Evolutionary conservation across 164 flowering plant genomes (phyloP).

Genomic region (Vitis rupestris): DNA sequence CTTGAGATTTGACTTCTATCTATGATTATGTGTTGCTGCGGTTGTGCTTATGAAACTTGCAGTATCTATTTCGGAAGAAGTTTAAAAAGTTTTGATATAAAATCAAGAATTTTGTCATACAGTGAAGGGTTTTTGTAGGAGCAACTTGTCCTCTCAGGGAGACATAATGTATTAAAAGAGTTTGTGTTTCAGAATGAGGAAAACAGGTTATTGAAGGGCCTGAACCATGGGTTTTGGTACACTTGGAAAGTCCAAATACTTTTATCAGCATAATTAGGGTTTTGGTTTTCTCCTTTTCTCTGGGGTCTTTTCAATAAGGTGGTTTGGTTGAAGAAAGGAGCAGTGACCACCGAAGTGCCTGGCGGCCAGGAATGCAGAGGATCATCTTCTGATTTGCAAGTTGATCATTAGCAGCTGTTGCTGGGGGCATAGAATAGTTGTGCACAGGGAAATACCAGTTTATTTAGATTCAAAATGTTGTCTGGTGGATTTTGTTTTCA

Average conservation of each 20-base stretch:
- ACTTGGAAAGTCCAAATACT: background rate
- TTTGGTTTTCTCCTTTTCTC: background rate
- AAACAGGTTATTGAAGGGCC: slow-evolving; percentile 6
- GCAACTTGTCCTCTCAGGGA: slow-evolving; percentile 9
- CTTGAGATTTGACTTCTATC: slow-evolving; percentile 8
- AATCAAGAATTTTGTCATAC: slow-evolving; percentile 7
- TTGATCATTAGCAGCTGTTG: background rate
- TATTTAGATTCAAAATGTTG: slow-evolving; percentile 5
- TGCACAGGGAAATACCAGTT: slow-evolving; percentile 17
- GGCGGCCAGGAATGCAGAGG: slow-evolving; percentile 3
- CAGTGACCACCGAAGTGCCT: slow-evolving; percentile 2
- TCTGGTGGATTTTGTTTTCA: background rate
- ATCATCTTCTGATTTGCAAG: background rate
- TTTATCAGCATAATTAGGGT: background rate
- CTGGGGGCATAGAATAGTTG: slow-evolving; percentile 16
- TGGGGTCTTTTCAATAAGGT: slow-evolving; percentile 11
- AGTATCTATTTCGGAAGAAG: slow-evolving; percentile 2
- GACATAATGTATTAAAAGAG: slow-evolving; percentile 14
- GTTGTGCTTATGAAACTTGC: slow-evolving; percentile 8
- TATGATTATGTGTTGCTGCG: slow-evolving; percentile 4
- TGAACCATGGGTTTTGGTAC: slow-evolving; percentile 5
- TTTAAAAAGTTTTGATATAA: slow-evolving; percentile 9
- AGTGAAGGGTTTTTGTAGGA: slow-evolving; percentile 20
- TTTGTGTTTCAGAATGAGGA: slow-evolving; percentile 15
- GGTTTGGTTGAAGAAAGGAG: slow-evolving; percentile 8